Conservation (phyloP, 768 basidiomycete species). For the Gymnopilus dilepis region DNA sequence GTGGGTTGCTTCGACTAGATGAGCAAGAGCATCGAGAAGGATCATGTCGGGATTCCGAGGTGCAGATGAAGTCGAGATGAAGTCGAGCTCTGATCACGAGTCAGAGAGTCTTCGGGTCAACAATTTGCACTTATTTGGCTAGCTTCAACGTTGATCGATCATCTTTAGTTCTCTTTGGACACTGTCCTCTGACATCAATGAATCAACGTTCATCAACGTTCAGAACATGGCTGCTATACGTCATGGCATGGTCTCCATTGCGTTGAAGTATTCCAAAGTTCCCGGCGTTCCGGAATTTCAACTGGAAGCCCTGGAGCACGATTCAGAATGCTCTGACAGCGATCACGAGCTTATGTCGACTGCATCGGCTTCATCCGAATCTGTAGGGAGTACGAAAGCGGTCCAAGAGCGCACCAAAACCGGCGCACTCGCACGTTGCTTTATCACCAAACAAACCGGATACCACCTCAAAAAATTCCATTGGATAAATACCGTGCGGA, state of each 20-base stretch:
- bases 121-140: no score
- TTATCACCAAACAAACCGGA: neutral
- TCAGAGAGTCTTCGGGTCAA: no score
- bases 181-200: no score
- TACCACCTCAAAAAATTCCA: neutral
- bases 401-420: neutral
- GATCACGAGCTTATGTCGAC: neutral
- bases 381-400: neutral
- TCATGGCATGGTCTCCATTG: constrained; percentile 2
- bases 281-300: neutral
- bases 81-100: no score
- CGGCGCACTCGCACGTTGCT: neutral
- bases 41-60: no score
- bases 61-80: no score
- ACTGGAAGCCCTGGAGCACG: neutral
- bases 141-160: no score
- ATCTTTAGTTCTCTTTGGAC: no score
- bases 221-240: constrained; percentile 11
- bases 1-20: no score
- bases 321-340: neutral
- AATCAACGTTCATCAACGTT: no score
- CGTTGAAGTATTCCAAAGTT: constrained; percentile 3
- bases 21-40: no score
- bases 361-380: neutral
- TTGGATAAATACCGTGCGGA: neutral